phyloP scores from a whole-genome alignment of 1,284 basidiomycete species.

The Schizophyllum amplum region DNA sequence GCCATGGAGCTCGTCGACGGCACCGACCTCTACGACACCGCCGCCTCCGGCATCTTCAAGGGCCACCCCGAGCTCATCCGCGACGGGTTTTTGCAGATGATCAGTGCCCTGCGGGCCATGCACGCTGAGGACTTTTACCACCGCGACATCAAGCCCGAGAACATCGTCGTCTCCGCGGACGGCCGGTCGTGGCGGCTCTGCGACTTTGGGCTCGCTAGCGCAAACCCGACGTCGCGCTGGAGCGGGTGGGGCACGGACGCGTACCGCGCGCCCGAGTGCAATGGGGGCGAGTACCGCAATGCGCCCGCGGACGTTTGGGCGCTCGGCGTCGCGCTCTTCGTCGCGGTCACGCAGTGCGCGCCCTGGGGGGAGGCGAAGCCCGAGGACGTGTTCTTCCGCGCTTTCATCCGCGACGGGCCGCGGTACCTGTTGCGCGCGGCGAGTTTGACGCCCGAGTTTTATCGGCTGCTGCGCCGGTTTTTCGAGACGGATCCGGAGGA shows the following conservation, averaged over 20 bases:
- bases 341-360: conserved; percentile 43
- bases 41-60: conserved; percentile 19
- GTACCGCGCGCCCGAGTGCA: conserved; percentile 5
- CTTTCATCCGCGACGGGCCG: not conserved
- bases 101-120: conserved; percentile 52
- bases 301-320: conserved; percentile 69
- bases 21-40: conserved; percentile 13
- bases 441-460: conserved; percentile 54
- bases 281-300: conserved; percentile 40
- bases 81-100: conserved; percentile 45
- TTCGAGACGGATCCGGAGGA: not conserved
- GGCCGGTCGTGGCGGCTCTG: conserved; percentile 49
- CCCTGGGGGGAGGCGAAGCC: conserved; percentile 6
- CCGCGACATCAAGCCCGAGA: conserved; percentile 69
- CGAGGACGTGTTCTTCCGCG: not conserved
- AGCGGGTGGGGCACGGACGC: not conserved
- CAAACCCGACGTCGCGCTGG: not conserved
- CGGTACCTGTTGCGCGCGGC: conserved; percentile 55
- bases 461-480: conserved; percentile 44
- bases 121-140: conserved; percentile 56
- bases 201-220: conserved; percentile 62
- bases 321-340: conserved; percentile 66
- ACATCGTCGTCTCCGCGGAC: conserved; percentile 46
- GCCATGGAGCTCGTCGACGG: conserved; percentile 25
- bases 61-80: conserved; percentile 22